A percentile compares a stretch with the other conserved stretches of the same genome.
Conservation (phyloP, 768 basidiomycete genomes). For the Termitomyces sp. region DNA sequence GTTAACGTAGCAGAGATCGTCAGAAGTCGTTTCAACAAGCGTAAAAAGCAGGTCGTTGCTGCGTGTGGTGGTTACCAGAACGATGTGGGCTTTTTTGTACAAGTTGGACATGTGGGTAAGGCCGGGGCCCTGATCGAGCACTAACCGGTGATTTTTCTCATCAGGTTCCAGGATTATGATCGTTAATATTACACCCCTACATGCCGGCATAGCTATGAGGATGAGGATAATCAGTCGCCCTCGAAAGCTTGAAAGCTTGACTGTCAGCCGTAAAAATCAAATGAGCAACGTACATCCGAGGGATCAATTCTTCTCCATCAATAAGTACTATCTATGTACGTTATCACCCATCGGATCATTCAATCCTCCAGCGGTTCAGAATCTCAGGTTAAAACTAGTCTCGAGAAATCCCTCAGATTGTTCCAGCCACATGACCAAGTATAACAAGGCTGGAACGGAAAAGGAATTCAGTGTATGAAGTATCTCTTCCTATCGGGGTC, state of each 20-base stretch:
- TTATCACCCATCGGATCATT: too few relatives aligned
- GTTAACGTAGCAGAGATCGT: constrained; percentile 3
- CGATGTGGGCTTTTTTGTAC: background rate
- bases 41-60: constrained; percentile 6
- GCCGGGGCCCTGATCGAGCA: background rate
- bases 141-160: background rate
- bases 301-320: background rate
- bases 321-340: too few relatives aligned
- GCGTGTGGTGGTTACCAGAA: background rate
- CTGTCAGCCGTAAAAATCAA: too few relatives aligned
- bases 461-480: background rate
- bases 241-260: background rate
- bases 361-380: background rate
- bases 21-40: constrained; percentile 5
- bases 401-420: background rate
- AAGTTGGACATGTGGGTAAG: background rate
- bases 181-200: background rate
- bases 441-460: background rate
- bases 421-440: background rate
- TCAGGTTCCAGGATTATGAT: background rate
- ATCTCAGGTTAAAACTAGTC: background rate
- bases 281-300: background rate
- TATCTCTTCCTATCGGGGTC: background rate
- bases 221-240: background rate
- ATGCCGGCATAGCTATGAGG: background rate